A percentile compares a stretch with the other conserved stretches of the same genome.
Evolutionary conservation across 305 asterid species (phyloP).

Genomic region (Lippia alba): DNA sequence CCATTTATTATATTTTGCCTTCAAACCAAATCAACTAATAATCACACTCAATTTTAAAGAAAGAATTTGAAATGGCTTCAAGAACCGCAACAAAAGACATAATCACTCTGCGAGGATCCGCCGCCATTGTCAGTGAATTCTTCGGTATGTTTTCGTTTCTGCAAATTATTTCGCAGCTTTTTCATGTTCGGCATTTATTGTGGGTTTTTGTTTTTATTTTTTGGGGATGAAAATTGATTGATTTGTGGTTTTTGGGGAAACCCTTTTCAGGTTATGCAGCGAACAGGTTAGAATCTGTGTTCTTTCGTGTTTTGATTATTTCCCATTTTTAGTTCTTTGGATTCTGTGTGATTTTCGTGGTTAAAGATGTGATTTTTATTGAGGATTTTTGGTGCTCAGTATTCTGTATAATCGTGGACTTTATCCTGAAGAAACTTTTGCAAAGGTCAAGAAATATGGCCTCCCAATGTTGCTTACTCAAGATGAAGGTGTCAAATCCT

Average conservation of each 20-base stretch:
- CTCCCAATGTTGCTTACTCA: conserved; percentile 88
- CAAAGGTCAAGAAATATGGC: conserved; percentile 89
- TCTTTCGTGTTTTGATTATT: background rate
- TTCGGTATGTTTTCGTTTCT: conserved; percentile 52
- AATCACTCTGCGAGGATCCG: conserved; percentile 88
- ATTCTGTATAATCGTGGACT: conserved; percentile 87
- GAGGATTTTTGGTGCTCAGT: conserved; percentile 41
- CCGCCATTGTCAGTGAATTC: conserved; percentile 92
- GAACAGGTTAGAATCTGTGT: conserved; percentile 54
- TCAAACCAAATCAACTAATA: background rate
- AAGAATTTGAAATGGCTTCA: conserved; percentile 53
- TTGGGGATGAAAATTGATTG: conserved; percentile 14
- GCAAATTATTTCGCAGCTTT: too few species aligned
- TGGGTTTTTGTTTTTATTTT: background rate
- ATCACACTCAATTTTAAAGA: conserved; percentile 2
- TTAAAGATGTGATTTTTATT: conserved; percentile 35
- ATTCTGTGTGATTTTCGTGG: background rate
- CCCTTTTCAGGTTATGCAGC: conserved; percentile 82
- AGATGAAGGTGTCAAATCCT: conserved; percentile 90
- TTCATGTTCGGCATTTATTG: too few species aligned
- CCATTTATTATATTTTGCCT: background rate
- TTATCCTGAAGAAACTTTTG: conserved; percentile 90
- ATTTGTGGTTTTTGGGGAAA: conserved; percentile 20
- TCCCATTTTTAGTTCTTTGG: background rate
- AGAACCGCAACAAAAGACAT: conserved; percentile 77